Percentiles rank a stretch among this genome's conserved stretches.
These are phyloP conservation scores for Crepidotus variabilis DNA, from an alignment of 768 basidiomycete species.

Conservation along the genomic window DNA sequence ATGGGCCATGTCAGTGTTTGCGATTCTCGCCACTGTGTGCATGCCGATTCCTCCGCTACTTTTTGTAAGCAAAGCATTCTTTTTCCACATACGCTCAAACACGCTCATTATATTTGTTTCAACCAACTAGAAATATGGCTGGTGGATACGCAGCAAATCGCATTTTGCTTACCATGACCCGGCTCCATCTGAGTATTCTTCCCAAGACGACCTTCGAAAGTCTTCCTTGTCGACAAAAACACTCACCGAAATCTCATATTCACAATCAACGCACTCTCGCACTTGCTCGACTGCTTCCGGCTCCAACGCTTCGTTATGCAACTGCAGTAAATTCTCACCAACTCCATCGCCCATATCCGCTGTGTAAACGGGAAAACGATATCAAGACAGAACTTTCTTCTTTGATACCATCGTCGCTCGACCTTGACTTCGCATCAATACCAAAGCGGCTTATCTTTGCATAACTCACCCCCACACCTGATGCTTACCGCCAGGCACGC, in stretches of 20 bases:
- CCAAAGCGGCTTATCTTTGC: too few species aligned
- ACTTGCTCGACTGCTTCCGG: not conserved
- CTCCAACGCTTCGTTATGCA: not conserved
- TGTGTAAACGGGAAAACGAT: not conserved
- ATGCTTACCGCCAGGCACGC: too few species aligned
- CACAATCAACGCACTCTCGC: not conserved
- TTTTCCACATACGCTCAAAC: not conserved
- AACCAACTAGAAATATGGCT: slow-evolving; percentile 43
- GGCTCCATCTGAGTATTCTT: not conserved
- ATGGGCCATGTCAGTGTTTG: slow-evolving; percentile 56
- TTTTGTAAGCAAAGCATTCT: slow-evolving; percentile 35
- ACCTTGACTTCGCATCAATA: too few species aligned
- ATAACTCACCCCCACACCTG: too few species aligned
- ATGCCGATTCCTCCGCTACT: slow-evolving; percentile 55
- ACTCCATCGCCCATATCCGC: not conserved
- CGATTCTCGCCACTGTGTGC: slow-evolving; percentile 43
- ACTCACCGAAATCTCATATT: not conserved
- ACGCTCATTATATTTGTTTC: slow-evolving; percentile 7
- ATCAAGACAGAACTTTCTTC: not conserved
- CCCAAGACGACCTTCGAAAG: not conserved
- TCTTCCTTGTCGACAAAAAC: not conserved
- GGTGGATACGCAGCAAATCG: slow-evolving; percentile 42
- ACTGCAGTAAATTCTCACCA: not conserved
- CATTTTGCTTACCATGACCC: slow-evolving; percentile 36
- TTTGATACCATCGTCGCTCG: too few species aligned